These are phyloP conservation scores for Backusella psychrophila DNA, from an alignment of 192 early-diverging fungal genomes.

Conservation along the genomic window DNA sequence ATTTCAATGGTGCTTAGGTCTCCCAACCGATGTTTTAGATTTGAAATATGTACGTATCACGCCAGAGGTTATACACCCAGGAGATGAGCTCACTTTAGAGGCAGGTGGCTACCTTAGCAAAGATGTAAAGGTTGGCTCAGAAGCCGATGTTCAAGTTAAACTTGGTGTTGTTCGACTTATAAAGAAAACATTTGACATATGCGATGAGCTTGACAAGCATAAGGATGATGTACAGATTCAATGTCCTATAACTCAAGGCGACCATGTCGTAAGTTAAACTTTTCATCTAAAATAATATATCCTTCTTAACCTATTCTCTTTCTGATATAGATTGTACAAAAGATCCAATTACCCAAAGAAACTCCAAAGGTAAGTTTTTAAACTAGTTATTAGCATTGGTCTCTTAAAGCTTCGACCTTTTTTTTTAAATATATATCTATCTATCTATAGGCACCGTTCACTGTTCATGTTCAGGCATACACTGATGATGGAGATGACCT, in stretches of 20 bases:
- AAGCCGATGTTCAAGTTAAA: background rate
- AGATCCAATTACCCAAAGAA: background rate
- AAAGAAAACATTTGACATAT: background rate
- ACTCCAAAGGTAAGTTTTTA: background rate
- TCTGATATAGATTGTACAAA: conserved; percentile 2
- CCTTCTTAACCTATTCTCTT: background rate
- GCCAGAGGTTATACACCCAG: background rate
- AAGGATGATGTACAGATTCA: background rate
- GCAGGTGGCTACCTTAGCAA: background rate
- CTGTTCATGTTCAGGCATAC: background rate
- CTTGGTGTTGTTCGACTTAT: background rate
- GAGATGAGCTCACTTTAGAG: background rate
- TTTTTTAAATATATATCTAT: background rate
- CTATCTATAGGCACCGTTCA: background rate
- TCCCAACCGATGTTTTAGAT: background rate
- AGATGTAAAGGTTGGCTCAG: background rate
- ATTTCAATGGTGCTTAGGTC: background rate
- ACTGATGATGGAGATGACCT: background rate
- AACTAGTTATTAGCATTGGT: background rate
- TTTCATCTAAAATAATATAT: background rate
- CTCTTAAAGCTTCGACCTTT: background rate
- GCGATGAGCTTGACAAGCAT: background rate
- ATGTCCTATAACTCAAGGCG: background rate
- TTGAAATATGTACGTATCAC: background rate
- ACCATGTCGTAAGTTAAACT: background rate